Base-by-base conservation (phyloP, 2,329 filamentous ascomycete species). In the Phoma sp. region DNA sequence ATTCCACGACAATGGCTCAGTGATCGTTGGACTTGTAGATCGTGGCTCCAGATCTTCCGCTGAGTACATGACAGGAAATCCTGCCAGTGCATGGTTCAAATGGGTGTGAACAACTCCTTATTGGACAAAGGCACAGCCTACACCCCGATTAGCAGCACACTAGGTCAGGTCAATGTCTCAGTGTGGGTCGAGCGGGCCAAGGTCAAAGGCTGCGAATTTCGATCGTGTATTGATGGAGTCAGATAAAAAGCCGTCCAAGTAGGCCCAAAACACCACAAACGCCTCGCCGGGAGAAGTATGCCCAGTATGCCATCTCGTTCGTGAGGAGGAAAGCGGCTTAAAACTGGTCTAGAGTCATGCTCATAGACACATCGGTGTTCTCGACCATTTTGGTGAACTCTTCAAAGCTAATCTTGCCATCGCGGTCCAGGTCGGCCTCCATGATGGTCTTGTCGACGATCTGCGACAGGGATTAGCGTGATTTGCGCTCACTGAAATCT, bases 381-480 rank as follows among this genome's bases (percentile, higher is more conserved):
- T 97, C 93, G 45, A 99, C 95, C 93, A 99, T 98, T 81, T 95
- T 92, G 57, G 88, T 93, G 75, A 99, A 99, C 83, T 99, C 95
- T 78, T 98, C 92, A 71, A 99, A 99, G 81, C 92, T 96, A 76
- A 99, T 98, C 84, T 96, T 96, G 71, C 95, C 95, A 76, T 99
- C 95, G 57, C 88, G 87, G 78, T 99, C 95, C 66, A 93, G 84
- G 77, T 99, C 95, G 42, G 95, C 95, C 81, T 99, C 95, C 95
- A 98, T 98, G 76, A 99, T 98, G 56, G 95, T 99, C 87, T 99
- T 99, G 82, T 99, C 95, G 66, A 99, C 95, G 75, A 99, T 99
- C 86, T 50, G 47, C 25, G 25, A 20, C 14, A 37, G 23, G 38
- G 23, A n/a, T 50, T 42, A 50, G 38, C 30, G 2, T 29, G 10